Conservation (phyloP, 129 eudicot species). For the Dittrichia graveolens region DNA sequence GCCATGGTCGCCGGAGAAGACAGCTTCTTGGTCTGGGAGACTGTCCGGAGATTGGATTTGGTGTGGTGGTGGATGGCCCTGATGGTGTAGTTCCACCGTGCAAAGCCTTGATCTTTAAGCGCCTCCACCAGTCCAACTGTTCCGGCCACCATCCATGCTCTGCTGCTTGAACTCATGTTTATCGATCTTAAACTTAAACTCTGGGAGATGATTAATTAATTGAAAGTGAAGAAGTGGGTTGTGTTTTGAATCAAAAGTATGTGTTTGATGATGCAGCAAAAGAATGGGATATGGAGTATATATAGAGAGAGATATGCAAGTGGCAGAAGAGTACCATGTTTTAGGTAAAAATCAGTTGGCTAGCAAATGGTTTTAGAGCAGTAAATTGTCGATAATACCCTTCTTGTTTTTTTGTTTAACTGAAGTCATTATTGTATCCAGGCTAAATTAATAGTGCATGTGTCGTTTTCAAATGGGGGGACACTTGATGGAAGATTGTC, state of each 20-base stretch:
- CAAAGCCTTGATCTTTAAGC: conserved; percentile 57
- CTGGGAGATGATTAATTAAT: too few species aligned
- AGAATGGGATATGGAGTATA: too few species aligned
- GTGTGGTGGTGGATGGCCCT: conserved; percentile 46
- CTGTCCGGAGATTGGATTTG: conserved; percentile 44
- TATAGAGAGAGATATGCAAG: too few species aligned
- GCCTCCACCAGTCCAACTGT: conserved; percentile 53
- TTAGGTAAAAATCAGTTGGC: not conserved
- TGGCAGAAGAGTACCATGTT: not conserved
- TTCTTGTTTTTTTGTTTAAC: too few species aligned
- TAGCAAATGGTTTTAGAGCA: too few species aligned
- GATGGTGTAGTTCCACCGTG: conserved; percentile 61
- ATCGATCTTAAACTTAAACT: not conserved
- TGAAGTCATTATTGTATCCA: too few species aligned
- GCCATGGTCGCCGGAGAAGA: conserved; percentile 30
- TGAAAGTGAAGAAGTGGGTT: too few species aligned
- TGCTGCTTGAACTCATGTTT: conserved; percentile 31
- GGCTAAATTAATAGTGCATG: too few species aligned
- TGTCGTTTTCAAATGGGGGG: too few species aligned
- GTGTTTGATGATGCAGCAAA: too few species aligned
- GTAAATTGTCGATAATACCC: too few species aligned
- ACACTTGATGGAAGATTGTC: too few species aligned
- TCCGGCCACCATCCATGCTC: conserved; percentile 47
- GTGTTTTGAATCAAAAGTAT: not conserved
- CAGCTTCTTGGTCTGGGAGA: conserved; percentile 32